Base-by-base conservation (phyloP, 1,139 yeast genomes). In the Geotrichum carabidarum region DNA sequence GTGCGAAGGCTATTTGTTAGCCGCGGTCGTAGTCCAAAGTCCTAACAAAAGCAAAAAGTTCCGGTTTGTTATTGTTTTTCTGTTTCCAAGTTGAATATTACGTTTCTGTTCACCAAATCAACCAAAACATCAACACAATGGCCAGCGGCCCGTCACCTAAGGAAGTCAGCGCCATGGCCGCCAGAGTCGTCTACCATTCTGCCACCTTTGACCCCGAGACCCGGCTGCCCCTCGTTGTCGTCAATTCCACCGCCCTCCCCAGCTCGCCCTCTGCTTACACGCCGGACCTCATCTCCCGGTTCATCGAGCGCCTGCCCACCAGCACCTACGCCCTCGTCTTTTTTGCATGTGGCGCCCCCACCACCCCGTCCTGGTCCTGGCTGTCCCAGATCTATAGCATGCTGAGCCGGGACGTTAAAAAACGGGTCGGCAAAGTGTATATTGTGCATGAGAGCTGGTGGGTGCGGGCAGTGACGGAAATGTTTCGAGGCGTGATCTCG, bases 381-480 rank as follows among this genome's bases (percentile, higher is more conserved):
- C 87, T 91, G 45, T 74, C 91, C 49, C 84, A 82, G 63, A 83
- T 91, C 58, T 80, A 88, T 63, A 80, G 86, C 60, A 72, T 79
- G 62, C 77, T 93, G 48, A 82, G 91, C 14, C 75, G 78, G 18
- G 76, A 77, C n/a, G 74, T 78, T 53, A 78, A 79, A 56, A 79
- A 79, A 57, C 74, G 79, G 54, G 71, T 90, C 53, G 74, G 74
- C 53, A 83, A 81, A 63, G 75, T 89, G 2, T 86, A 85, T 61
- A 79, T 91, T 40, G 95, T 93, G 4, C 98, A 93, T 69, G 97
- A 91, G 64, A 84, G 88, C 52, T 90, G 96, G 93, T 81, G 91
- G 72, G 80, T 89, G 17, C 81, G 90, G 63, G 84, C 95, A 0
- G 78, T 89, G 38, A 79, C 88, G 18, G 93, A 87, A 56, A 79